Conservation (phyloP, 768 basidiomycete genomes). For the Mycena indigotica region DNA sequence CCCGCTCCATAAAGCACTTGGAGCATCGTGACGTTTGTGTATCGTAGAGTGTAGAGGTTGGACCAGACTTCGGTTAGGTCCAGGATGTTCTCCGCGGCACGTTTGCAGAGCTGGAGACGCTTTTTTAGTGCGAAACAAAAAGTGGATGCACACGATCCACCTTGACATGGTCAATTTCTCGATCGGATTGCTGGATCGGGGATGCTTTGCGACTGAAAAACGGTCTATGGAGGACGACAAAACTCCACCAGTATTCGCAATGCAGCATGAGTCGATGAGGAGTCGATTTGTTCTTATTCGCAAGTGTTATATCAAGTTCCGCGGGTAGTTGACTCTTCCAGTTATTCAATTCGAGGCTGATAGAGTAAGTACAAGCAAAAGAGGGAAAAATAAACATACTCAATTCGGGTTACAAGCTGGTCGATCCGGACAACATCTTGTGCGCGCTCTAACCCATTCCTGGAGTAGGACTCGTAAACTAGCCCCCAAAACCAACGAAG, state of each 20-base stretch:
- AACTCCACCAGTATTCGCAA: slow-evolving; percentile 35
- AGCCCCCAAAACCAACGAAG: no score
- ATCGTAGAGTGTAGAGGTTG: slow-evolving; percentile 37
- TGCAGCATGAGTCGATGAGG: slow-evolving; percentile 36
- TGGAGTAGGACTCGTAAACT: not conserved
- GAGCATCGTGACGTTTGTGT: slow-evolving; percentile 36
- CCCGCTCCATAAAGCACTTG: slow-evolving; percentile 41
- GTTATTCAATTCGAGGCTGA: slow-evolving; percentile 11
- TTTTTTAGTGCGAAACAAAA: not conserved
- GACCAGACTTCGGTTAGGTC: slow-evolving; percentile 33
- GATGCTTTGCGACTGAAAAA: slow-evolving; percentile 9
- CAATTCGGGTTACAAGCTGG: slow-evolving; percentile 6
- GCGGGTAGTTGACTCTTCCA: slow-evolving; percentile 27
- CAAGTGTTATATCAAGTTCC: slow-evolving; percentile 32
- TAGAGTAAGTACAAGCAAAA: not conserved
- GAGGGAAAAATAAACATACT: not conserved
- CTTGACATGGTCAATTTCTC: slow-evolving; percentile 14
- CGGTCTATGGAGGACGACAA: slow-evolving; percentile 42
- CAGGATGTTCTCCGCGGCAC: slow-evolving; percentile 37
- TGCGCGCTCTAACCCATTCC: not conserved
- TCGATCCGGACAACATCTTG: not conserved
- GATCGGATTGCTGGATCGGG: slow-evolving; percentile 1
- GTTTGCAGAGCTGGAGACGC: slow-evolving; percentile 30
- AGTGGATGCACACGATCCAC: not conserved
- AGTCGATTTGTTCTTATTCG: slow-evolving; percentile 27